Percentiles rank a stretch among this genome's conserved stretches.
phyloP scores from a whole-genome alignment of 306 rosid genomes.

The Vigna nakashimae region DNA sequence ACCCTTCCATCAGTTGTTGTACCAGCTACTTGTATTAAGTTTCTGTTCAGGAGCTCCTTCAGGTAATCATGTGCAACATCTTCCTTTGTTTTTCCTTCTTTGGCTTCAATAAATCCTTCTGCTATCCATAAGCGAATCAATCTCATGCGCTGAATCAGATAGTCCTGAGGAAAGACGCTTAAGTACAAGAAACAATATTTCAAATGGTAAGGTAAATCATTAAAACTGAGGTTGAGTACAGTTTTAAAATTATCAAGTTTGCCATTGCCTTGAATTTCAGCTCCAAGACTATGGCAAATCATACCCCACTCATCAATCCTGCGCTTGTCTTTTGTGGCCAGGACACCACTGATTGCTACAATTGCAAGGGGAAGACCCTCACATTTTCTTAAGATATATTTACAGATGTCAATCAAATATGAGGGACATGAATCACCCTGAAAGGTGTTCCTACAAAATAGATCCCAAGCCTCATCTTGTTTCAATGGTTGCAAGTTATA shows the following conservation, averaged over 20 bases:
- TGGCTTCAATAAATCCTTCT: conserved; percentile 55
- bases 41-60: conserved; percentile 60
- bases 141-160: conserved; percentile 50
- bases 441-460: conserved; percentile 56
- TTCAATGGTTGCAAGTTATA: conserved; percentile 51
- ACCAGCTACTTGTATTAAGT: conserved; percentile 52
- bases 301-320: conserved; percentile 61
- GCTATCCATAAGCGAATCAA: conserved; percentile 63
- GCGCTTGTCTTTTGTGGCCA: conserved; percentile 57
- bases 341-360: conserved; percentile 60
- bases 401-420: conserved; percentile 47
- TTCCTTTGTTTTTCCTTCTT: conserved; percentile 58
- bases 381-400: conserved; percentile 51
- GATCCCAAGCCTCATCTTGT: conserved; percentile 55
- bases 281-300: conserved; percentile 49
- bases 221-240: conserved; percentile 54
- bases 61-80: conserved; percentile 57
- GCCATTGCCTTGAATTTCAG: conserved; percentile 49
- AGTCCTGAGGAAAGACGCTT: conserved; percentile 55
- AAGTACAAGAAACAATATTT: conserved; percentile 56
- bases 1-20: conserved; percentile 52
- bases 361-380: conserved; percentile 78
- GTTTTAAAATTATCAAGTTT: conserved; percentile 51
- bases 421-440: conserved; percentile 56
- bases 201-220: conserved; percentile 56